These are phyloP conservation scores for Yamadazyma paraphyllophila DNA, from an alignment of 805 yeast species.

Conservation along the genomic window DNA sequence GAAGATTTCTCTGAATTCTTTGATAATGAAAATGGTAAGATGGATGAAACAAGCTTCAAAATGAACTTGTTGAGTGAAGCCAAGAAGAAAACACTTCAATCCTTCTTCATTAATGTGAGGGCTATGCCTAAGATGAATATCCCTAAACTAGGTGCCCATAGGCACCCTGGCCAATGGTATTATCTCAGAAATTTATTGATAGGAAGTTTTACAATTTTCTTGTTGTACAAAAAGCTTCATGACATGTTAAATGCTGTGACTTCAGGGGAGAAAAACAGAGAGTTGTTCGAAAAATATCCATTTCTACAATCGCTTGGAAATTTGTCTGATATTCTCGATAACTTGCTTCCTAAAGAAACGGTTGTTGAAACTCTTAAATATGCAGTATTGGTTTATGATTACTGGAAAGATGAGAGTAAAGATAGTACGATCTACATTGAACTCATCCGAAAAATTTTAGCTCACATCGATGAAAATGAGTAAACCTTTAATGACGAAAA, in stretches of 20 bases:
- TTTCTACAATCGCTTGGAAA: conserved; percentile 8
- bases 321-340: conserved; percentile 8
- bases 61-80: conserved; percentile 18
- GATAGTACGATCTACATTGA: conserved; percentile 32
- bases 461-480: conserved; percentile 8
- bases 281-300: conserved; percentile 7
- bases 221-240: conserved; percentile 28
- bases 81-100: conserved; percentile 22
- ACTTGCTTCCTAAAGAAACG: conserved; percentile 17
- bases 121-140: conserved; percentile 33
- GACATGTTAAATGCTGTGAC: conserved; percentile 17
- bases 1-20: conserved; percentile 31
- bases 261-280: conserved; percentile 8
- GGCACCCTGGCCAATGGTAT: conserved; percentile 43
- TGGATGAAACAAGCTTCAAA: conserved; percentile 16
- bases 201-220: conserved; percentile 29
- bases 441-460: conserved; percentile 23
- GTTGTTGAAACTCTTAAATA: conserved; percentile 24
- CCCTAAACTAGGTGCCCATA: conserved; percentile 34
- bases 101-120: conserved; percentile 27
- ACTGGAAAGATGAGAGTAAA: conserved; percentile 34
- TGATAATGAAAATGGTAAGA: conserved; percentile 16
- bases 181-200: conserved; percentile 31
- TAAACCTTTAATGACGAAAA: background rate
- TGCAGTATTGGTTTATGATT: conserved; percentile 26